Percentiles rank a stretch among this genome's conserved stretches.
Evolutionary conservation across 2,329 filamentous ascomycete species (phyloP).

Genomic region (Massarina eburnea): DNA sequence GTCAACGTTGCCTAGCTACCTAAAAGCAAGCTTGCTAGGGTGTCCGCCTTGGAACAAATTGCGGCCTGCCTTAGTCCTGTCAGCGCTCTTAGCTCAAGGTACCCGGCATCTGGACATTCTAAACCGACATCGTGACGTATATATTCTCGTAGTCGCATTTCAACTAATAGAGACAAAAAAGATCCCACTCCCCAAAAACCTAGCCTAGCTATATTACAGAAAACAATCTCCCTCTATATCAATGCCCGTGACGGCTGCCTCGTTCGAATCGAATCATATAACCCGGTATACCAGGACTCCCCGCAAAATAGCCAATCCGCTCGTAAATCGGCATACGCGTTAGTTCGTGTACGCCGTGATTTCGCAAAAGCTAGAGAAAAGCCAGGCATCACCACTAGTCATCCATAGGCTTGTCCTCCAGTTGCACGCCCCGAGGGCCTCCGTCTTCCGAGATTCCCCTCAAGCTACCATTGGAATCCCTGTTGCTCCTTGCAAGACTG

Average conservation of each 20-base stretch:
- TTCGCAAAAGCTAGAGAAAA: background rate
- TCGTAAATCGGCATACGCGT: conserved; percentile 3
- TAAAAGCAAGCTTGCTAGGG: conserved; percentile 18
- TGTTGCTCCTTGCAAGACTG: conserved; percentile 37
- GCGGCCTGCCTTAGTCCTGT: conserved; percentile 7
- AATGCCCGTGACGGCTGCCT: conserved; percentile 2
- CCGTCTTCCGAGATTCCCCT: conserved; percentile 37
- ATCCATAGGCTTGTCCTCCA: conserved; percentile 78
- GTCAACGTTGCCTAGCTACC: conserved; percentile 32
- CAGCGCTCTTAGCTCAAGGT: conserved; percentile 14
- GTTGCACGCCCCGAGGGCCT: conserved; percentile 59
- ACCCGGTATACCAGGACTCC: background rate
- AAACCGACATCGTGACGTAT: background rate
- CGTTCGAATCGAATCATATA: background rate
- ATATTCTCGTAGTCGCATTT: conserved; percentile 31
- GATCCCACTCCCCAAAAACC: conserved; percentile 6
- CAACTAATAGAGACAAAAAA: conserved; percentile 21
- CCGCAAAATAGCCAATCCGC: conserved; percentile 4
- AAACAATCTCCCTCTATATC: conserved; percentile 1
- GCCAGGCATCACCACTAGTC: conserved; percentile 51
- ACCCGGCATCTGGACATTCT: too few relatives aligned
- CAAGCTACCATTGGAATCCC: conserved; percentile 44
- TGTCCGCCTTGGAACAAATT: conserved; percentile 29
- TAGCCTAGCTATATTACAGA: conserved; percentile 23
- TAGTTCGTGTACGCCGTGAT: background rate